Conservation (phyloP, 73 alveolate species). For the Durusdinium trenchii region DNA sequence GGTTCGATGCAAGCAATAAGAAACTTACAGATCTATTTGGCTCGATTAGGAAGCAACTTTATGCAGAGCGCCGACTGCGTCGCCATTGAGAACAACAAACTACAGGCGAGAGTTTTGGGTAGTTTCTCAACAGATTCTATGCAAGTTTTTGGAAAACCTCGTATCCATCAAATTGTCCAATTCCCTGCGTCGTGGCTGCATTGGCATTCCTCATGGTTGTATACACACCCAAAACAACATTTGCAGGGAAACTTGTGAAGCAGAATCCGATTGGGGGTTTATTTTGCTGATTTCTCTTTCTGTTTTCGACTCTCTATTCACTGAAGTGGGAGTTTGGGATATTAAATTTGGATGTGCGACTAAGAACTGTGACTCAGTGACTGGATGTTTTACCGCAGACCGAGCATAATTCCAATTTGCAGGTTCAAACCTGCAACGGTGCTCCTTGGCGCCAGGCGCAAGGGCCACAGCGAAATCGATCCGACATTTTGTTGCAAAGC, state of each 20-base stretch:
- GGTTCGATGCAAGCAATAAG: too few relatives aligned
- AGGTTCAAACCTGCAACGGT: slow-evolving; percentile 35
- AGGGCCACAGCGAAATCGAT: neutral
- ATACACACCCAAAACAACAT: neutral
- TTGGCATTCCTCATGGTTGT: neutral
- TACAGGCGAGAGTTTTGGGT: neutral
- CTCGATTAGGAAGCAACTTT: neutral
- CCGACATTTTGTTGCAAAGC: too few relatives aligned
- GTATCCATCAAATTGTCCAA: neutral
- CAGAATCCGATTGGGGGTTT: neutral
- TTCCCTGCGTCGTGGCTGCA: neutral
- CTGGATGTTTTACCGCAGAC: too few relatives aligned
- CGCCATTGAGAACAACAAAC: neutral
- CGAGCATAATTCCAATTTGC: neutral
- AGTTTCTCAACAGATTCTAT: too few relatives aligned
- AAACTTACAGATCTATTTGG: neutral
- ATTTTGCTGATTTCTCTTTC: neutral
- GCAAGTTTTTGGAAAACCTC: neutral
- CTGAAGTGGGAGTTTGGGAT: too few relatives aligned
- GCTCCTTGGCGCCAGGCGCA: slow-evolving; percentile 53
- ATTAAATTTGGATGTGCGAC: neutral
- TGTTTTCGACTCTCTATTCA: neutral
- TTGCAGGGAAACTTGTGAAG: neutral
- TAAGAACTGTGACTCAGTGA: too few relatives aligned
- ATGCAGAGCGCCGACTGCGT: slow-evolving; percentile 81